Evolutionary conservation across 2,329 filamentous ascomycete genomes (phyloP), one percentile per base, ranked within the genome.

Genomic region (Lecanicillium sp.): DNA sequence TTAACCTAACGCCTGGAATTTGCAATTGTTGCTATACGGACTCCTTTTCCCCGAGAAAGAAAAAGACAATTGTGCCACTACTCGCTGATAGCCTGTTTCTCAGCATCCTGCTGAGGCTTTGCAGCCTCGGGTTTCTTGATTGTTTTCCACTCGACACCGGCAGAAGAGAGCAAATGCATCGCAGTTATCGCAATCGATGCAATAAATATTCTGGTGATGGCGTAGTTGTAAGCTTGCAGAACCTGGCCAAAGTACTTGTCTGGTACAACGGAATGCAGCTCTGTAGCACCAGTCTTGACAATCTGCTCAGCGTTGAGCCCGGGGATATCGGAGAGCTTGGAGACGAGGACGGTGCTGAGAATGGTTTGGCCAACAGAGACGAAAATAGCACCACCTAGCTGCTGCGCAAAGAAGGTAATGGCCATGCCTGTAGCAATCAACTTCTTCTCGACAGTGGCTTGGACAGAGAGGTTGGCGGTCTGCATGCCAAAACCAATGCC

Each of bases 111-210:
- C 17, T n/a, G n/a, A n/a, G 35, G 8, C 15, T 33, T 22, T 38
- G 43, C 43, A 52, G 49, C 4, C 19, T 39, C 17, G 25, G 36
- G 36, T 50, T 74, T 76, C 65, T 84, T 84, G 51, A 85, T 77
- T 46, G 65, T 79, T 54, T 66, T 77, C 81, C 81, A 86, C 56
- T 84, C 72, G 47, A 86, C 71, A 17, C 69, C 69, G 3, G 73
- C 50, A 0, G 74, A 69, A 7, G 72, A 77, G 9, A 81, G n/a
- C 6, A 84, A 62, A 10, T 73, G 72, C 2, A 73, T 51, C 5
- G 69, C 58, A 0, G 71, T 66, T 44, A 82, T 59, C 0, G 72
- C 81, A 37, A 80, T 62, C 4, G 69, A 69, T 2, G 79, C 73
- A 41, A 82, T 71, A 53, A 83, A 87, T 4, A 79, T 77, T 42